phyloP scores from a whole-genome alignment of 306 rosid species.

The Ormosia semicastrata region DNA sequence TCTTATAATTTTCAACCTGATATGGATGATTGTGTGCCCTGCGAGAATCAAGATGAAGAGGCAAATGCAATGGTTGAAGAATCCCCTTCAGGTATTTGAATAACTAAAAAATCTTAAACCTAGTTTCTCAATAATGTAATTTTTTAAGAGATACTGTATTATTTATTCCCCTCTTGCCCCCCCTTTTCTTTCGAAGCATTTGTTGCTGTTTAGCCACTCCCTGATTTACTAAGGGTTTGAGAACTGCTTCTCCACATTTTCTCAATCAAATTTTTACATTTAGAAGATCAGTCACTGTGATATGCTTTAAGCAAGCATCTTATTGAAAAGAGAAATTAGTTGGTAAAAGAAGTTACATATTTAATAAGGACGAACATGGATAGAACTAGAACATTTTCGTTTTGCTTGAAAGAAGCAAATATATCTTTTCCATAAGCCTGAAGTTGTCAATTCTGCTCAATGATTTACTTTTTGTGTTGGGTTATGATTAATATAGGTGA shows the following conservation, averaged over 20 bases:
- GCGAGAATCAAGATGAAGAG: conserved; percentile 72
- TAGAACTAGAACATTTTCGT: background rate
- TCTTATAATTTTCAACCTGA: no score
- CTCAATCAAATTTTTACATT: background rate
- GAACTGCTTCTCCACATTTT: background rate
- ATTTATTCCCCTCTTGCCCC: background rate
- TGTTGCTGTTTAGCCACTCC: background rate
- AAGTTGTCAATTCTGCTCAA: no score
- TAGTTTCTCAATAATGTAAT: background rate
- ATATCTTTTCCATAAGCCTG: no score
- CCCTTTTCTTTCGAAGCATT: background rate
- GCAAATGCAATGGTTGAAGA: conserved; percentile 77
- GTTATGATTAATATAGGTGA: no score
- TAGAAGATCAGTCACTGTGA: background rate
- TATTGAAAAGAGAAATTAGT: no score
- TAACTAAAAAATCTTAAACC: no score
- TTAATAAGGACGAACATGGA: background rate
- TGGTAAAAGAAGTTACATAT: background rate
- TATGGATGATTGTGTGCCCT: no score
- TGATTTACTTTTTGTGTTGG: no score
- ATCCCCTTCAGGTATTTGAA: conserved; percentile 57
- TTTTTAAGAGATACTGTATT: background rate
- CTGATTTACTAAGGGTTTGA: background rate
- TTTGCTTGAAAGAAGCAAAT: no score
- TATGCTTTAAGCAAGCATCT: background rate